phyloP scores from a whole-genome alignment of 2,329 filamentous ascomycete species.

The Furcasterigmium furcatum region DNA sequence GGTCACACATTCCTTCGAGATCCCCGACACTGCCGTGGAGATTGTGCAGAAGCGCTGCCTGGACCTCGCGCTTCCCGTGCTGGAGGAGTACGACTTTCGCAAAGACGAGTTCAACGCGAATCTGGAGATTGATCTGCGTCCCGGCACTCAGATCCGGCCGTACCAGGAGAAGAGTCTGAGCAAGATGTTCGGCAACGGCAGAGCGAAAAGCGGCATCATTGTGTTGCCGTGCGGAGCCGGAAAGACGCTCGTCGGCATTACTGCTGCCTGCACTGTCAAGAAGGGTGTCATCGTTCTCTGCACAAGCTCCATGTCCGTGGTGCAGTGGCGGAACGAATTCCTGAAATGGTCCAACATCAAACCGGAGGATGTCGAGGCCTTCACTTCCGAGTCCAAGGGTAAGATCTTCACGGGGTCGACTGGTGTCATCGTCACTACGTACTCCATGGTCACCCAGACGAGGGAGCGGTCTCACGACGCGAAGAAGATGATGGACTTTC shows the following conservation, averaged over 20 bases:
- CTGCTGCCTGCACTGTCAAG: conserved; percentile 94
- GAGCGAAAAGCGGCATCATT: conserved; percentile 96
- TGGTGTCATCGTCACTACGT: conserved; percentile 95
- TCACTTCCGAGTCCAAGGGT: conserved; percentile 90
- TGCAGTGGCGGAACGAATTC: conserved; percentile 96
- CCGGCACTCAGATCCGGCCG: conserved; percentile 83
- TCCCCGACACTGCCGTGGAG: conserved; percentile 78
- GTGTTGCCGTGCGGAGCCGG: conserved; percentile 94
- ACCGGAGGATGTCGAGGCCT: conserved; percentile 88
- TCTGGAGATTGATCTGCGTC: conserved; percentile 88
- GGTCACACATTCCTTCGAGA: conserved; percentile 90
- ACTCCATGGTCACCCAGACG: conserved; percentile 97
- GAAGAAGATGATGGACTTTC: conserved; percentile 96
- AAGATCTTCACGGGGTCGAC: conserved; percentile 79
- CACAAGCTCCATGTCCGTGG: conserved; percentile 96
- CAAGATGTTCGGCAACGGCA: conserved; percentile 99
- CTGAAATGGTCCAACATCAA: conserved; percentile 97
- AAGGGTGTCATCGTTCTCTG: conserved; percentile 94
- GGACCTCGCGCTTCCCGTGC: conserved; percentile 78
- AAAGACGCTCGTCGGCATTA: conserved; percentile 97
- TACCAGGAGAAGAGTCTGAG: conserved; percentile 97
- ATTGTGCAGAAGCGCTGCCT: conserved; percentile 86
- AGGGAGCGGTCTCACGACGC: conserved; percentile 86
- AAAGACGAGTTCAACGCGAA: conserved; percentile 88
- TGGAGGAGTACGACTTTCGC: conserved; percentile 96